A percentile compares a stretch with the other conserved stretches of the same genome.
Evolutionary conservation across 768 basidiomycete genomes (phyloP).

Genomic region (Calocera cornea): DNA sequence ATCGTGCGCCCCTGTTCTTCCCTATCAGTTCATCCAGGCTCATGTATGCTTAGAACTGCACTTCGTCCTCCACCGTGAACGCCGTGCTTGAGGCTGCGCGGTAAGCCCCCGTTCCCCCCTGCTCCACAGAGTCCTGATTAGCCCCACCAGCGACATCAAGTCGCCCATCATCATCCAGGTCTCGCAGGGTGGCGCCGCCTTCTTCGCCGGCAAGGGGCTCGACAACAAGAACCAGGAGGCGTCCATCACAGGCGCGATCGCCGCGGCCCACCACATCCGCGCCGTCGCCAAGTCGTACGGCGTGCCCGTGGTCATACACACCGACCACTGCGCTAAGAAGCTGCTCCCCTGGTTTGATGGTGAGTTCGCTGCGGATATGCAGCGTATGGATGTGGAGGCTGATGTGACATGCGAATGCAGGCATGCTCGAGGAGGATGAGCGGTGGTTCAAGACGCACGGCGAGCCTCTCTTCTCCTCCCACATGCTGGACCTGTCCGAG

Average conservation of each 20-base stretch:
- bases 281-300: conserved; percentile 81
- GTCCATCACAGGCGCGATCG: conserved; percentile 80
- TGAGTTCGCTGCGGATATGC: not conserved
- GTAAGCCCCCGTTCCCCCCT: conserved; percentile 26
- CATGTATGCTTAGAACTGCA: conserved; percentile 57
- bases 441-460: conserved; percentile 80
- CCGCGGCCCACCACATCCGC: conserved; percentile 85
- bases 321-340: conserved; percentile 97
- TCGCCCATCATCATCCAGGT: conserved; percentile 95
- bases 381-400: not conserved
- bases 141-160: conserved; percentile 63
- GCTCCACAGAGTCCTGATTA: not conserved
- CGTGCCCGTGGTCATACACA: conserved; percentile 96
- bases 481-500: conserved; percentile 40
- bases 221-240: conserved; percentile 92
- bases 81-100: conserved; percentile 92
- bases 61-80: conserved; percentile 89
- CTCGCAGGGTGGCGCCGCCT: conserved; percentile 92
- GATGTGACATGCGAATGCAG: not conserved
- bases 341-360: conserved; percentile 97
- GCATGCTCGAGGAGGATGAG: conserved; percentile 94
- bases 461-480: conserved; percentile 48
- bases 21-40: conserved; percentile 1
- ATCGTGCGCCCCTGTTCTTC: conserved; percentile 19
- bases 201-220: conserved; percentile 93